Percentiles rank a stretch among this genome's conserved stretches.
Evolutionary conservation across 345 rosid genomes (phyloP).

Genomic region (Lumnitzera littorea): DNA sequence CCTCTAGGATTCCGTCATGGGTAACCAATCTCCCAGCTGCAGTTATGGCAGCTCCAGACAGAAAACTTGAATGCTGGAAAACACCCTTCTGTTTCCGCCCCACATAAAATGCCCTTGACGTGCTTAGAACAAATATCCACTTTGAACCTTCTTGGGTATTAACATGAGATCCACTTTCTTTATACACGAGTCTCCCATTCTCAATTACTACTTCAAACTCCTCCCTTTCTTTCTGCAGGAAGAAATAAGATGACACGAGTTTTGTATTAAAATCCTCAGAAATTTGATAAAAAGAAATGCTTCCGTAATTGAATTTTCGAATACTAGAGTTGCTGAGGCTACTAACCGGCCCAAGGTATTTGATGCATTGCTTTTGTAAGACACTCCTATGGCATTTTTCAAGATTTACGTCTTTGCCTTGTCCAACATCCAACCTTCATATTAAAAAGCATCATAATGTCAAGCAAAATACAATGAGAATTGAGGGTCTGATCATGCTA

Average conservation of each 20-base stretch:
- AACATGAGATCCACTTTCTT: constrained; percentile 20
- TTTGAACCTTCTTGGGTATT: constrained; percentile 41
- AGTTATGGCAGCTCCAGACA: constrained; percentile 58
- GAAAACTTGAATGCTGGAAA: constrained; percentile 71
- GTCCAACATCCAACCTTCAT: constrained; percentile 63
- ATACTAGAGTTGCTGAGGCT: neutral
- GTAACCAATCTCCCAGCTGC: constrained; percentile 70
- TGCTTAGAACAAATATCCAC: constrained; percentile 71
- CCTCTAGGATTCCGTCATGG: constrained; percentile 45
- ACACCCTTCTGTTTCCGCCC: constrained; percentile 58
- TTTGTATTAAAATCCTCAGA: neutral
- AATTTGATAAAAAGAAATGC: neutral
- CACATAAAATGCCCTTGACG: constrained; percentile 44
- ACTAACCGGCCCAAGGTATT: constrained; percentile 64
- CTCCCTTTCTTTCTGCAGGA: constrained; percentile 46
- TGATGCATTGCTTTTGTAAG: constrained; percentile 47
- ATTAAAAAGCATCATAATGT: neutral
- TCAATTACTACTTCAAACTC: constrained; percentile 43
- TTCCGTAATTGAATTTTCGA: neutral
- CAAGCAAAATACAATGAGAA: neutral
- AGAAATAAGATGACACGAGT: neutral
- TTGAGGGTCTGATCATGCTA: no score
- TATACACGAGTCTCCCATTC: constrained; percentile 39
- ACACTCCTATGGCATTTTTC: constrained; percentile 36
- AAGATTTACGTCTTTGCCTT: constrained; percentile 41